Evolutionary conservation across 108 stramenopile species (phyloP).

Genomic region (Nitzschia sp.): DNA sequence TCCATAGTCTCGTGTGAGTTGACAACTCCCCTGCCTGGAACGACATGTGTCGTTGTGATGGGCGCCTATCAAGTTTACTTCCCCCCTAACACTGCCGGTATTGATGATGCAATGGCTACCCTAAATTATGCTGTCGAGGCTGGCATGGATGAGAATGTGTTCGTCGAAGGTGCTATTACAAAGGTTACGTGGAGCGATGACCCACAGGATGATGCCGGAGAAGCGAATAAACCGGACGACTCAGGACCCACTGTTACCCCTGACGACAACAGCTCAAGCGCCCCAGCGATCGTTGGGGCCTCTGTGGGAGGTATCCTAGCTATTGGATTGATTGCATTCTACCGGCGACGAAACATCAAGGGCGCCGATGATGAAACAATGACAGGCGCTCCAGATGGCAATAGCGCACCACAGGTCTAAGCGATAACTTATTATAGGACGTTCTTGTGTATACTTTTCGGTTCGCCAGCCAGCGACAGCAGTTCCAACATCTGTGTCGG

Average conservation of each 20-base stretch:
- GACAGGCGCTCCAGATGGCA: neutral
- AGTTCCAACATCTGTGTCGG: too few species aligned
- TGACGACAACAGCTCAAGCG: neutral
- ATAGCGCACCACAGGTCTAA: too few species aligned
- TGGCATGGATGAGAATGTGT: constrained; percentile 15
- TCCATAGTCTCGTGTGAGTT: too few species aligned
- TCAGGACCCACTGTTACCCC: neutral
- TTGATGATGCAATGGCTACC: neutral
- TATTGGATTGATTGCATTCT: constrained; percentile 14
- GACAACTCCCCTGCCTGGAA: too few species aligned
- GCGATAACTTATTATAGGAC: neutral
- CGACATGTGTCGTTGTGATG: constrained; percentile 1
- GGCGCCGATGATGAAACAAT: constrained; percentile 8
- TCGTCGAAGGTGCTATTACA: constrained; percentile 7
- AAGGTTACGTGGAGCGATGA: constrained; percentile 2
- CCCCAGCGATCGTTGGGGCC: constrained; percentile 18
- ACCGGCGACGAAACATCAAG: constrained; percentile 12
- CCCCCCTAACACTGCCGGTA: neutral
- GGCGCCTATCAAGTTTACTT: constrained; percentile 19
- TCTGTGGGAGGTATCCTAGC: constrained; percentile 20
- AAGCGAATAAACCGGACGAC: neutral
- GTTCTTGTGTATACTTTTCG: neutral
- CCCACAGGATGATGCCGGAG: neutral
- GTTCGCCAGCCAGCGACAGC: too few species aligned
- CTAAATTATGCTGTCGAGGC: constrained; percentile 3